Percentiles rank a stretch among this genome's conserved stretches.
These are phyloP conservation scores for Eucalyptus brandiana DNA, from an alignment of 345 rosid species.

Conservation along the genomic window DNA sequence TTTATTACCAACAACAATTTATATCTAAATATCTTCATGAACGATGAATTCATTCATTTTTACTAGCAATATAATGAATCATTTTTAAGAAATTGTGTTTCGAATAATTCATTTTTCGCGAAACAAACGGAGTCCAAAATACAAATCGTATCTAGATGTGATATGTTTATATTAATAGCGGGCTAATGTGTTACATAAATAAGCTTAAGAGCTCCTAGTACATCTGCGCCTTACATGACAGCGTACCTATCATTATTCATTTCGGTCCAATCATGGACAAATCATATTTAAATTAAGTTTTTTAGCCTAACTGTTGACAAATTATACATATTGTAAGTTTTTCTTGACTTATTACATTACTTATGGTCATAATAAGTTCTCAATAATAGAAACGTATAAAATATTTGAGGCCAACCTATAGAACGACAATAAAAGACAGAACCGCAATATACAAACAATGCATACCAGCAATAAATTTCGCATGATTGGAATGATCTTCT, in stretches of 20 bases:
- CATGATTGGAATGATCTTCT: not conserved
- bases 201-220: not conserved
- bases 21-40: too few relatives aligned
- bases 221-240: not conserved
- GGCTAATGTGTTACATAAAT: not conserved
- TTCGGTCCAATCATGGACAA: not conserved
- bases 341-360: not conserved
- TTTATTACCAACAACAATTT: too few relatives aligned
- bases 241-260: not conserved
- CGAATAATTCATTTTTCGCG: too few relatives aligned
- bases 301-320: not conserved
- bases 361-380: not conserved
- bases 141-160: rapidly evolving
- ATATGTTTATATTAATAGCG: too few relatives aligned
- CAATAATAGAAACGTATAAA: not conserved
- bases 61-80: too few relatives aligned
- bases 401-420: not conserved
- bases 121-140: too few relatives aligned
- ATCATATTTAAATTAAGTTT: not conserved
- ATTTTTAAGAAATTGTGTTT: too few relatives aligned
- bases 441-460: not conserved
- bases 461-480: not conserved
- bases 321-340: not conserved
- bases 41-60: too few relatives aligned
- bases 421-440: not conserved